Base-by-base conservation (phyloP, 805 yeast genomes). In the Metschnikowia continentalis region DNA sequence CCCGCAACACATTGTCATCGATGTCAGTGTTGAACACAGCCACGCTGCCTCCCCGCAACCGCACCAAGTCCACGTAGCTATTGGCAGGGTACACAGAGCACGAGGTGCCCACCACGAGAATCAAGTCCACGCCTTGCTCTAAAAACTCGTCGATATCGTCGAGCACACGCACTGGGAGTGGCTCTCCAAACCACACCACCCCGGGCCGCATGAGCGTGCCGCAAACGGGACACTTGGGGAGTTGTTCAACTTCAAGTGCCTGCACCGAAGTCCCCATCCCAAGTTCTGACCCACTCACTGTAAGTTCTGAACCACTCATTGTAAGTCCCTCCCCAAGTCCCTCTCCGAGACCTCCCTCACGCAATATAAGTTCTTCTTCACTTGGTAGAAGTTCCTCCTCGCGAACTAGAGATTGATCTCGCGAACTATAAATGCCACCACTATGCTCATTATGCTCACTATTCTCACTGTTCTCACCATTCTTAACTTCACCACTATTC, bases 161-260 rank as follows among this genome's bases (percentile, higher is more conserved):
- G 51, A 90, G 78, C 11, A 76, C 77, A 44, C 69, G 69, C 49
- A 88, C 65, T 0, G 96, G 89, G 42, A 90, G 69, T 14, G 90
- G 77, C 66, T 90, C 97, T n/a, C 97, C 97, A 68, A 86, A 89
- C 97, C 96, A 90, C 5, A 90, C 91, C 3, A 90, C 95, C 0
- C 94, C 96, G 0, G 97, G 97, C 20, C 97, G 73, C 51, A 90
- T 68, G 11, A 86, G 63, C 35, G 66, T 57, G n/a, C 71, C 63
- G 63, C 97, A 90, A 10, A 69, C 69, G 0, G 96, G 96, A 64
- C 97, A 90, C 37, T 67, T 77, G 1, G 96, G 96, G 10, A 89
- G 72, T 1, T 81, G 81, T 1, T 66, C 37, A 13, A n/a, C 37
- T 19, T n/a, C 46, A 20, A 42, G 46, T 42, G 46, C 46, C 46